phyloP scores from a whole-genome alignment of 345 rosid species.

The Mallotus nudiflorus region DNA sequence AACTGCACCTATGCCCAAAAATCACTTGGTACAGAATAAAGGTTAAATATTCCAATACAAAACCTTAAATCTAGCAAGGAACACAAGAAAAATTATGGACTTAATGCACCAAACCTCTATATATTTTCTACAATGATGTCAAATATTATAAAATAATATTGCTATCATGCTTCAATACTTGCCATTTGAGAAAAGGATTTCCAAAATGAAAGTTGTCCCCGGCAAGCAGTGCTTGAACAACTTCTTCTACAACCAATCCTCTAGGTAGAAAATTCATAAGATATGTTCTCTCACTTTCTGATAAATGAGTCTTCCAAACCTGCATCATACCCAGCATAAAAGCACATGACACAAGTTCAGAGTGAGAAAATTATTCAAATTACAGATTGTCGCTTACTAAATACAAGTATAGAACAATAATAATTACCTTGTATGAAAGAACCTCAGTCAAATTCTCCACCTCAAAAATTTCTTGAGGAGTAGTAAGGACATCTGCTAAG shows the following conservation, averaged over 20 bases:
- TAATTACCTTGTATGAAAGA: slow-evolving; percentile 72
- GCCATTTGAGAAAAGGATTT: slow-evolving; percentile 78
- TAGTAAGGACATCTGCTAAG: slow-evolving; percentile 64
- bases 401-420: background rate
- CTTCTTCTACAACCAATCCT: slow-evolving; percentile 52
- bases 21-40: background rate
- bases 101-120: background rate
- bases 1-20: background rate
- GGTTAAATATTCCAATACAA: background rate
- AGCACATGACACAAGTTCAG: slow-evolving; percentile 15
- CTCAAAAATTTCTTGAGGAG: slow-evolving; percentile 70
- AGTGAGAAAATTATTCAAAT: slow-evolving; percentile 7
- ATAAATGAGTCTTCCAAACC: slow-evolving; percentile 74
- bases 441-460: slow-evolving; percentile 64
- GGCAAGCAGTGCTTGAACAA: slow-evolving; percentile 57
- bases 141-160: background rate
- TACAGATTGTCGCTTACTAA: slow-evolving; percentile 2
- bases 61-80: background rate
- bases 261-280: slow-evolving; percentile 84
- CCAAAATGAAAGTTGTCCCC: slow-evolving; percentile 86
- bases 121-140: background rate
- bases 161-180: slow-evolving; percentile 31
- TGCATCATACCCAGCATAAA: slow-evolving; percentile 26
- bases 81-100: background rate
- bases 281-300: slow-evolving; percentile 64